These are phyloP conservation scores for Boletus semigastroideus DNA, from an alignment of 1,284 basidiomycete species.

Conservation along the genomic window DNA sequence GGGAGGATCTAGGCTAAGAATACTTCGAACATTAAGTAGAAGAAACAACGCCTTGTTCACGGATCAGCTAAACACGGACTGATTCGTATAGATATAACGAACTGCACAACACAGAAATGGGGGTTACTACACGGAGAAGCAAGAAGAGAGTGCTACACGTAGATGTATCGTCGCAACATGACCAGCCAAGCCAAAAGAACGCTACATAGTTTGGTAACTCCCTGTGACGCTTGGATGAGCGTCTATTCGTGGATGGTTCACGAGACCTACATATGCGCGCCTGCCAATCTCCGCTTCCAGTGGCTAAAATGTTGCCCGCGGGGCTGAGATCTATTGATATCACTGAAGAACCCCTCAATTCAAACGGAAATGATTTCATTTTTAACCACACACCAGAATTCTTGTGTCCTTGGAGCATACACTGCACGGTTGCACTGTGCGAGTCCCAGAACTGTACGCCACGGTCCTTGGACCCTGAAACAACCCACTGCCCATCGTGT, in stretches of 20 bases:
- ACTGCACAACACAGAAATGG: slow-evolving; percentile 9
- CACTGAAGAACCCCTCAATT: slow-evolving; percentile 44
- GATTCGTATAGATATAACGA: slow-evolving; percentile 27
- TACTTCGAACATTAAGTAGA: not conserved
- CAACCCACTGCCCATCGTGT: slow-evolving; percentile 85
- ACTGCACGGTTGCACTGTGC: slow-evolving; percentile 69
- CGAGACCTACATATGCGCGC: slow-evolving; percentile 70
- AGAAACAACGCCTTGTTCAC: not conserved
- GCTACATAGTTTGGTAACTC: slow-evolving; percentile 33
- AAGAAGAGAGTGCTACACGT: slow-evolving; percentile 31
- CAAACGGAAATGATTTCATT: slow-evolving; percentile 4
- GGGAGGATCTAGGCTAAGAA: not conserved
- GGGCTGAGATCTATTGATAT: slow-evolving; percentile 85
- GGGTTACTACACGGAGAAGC: slow-evolving; percentile 28
- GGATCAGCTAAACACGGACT: slow-evolving; percentile 6
- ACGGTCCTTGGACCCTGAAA: slow-evolving; percentile 89
- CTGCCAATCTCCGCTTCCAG: slow-evolving; percentile 86
- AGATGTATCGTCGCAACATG: slow-evolving; percentile 12
- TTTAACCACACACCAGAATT: slow-evolving; percentile 60
- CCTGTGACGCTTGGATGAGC: slow-evolving; percentile 17
- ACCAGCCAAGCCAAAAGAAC: slow-evolving; percentile 4
- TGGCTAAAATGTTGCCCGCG: slow-evolving; percentile 73
- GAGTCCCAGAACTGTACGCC: slow-evolving; percentile 90
- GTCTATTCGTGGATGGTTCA: not conserved
- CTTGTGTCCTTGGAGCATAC: slow-evolving; percentile 89